phyloP scores from a whole-genome alignment of 1,139 yeast genomes.

The Pichia sp. region DNA sequence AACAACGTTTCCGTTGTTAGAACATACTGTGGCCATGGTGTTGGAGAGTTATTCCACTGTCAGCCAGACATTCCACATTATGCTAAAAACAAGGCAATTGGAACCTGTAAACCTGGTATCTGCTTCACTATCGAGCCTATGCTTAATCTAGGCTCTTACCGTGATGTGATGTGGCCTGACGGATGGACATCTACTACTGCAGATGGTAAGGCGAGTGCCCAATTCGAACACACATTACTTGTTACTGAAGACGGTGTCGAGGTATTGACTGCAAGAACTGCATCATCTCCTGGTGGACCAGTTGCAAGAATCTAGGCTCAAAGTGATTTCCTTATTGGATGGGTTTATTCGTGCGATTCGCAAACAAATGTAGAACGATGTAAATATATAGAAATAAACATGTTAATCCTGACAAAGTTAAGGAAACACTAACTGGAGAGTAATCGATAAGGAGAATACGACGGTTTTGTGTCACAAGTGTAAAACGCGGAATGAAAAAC shows the following conservation, averaged over 20 bases:
- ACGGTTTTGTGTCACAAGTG: not conserved
- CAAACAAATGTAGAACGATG: too few species aligned
- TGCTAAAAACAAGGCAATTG: constrained; percentile 88
- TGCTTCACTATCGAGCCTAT: constrained; percentile 98
- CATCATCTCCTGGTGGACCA: constrained; percentile 85
- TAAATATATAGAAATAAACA: not conserved
- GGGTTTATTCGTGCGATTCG: too few species aligned
- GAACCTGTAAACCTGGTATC: constrained; percentile 93
- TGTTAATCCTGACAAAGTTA: not conserved
- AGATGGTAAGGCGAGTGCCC: constrained; percentile 88
- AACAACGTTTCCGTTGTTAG: constrained; percentile 84
- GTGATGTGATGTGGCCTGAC: constrained; percentile 92
- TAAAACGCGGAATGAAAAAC: not conserved
- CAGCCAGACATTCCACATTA: constrained; percentile 94
- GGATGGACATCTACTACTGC: constrained; percentile 93
- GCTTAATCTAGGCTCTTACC: constrained; percentile 84
- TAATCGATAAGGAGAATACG: too few species aligned
- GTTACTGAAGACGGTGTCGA: constrained; percentile 95
- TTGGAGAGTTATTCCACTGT: constrained; percentile 80
- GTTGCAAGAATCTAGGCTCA: constrained; percentile 45
- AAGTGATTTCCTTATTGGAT: not conserved
- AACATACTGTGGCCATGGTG: constrained; percentile 94
- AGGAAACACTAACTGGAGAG: not conserved
- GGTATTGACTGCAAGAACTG: constrained; percentile 76
- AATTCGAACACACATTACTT: constrained; percentile 88